Conservation (phyloP, 2,329 filamentous ascomycete species). For the Colletotrichum lentis region DNA sequence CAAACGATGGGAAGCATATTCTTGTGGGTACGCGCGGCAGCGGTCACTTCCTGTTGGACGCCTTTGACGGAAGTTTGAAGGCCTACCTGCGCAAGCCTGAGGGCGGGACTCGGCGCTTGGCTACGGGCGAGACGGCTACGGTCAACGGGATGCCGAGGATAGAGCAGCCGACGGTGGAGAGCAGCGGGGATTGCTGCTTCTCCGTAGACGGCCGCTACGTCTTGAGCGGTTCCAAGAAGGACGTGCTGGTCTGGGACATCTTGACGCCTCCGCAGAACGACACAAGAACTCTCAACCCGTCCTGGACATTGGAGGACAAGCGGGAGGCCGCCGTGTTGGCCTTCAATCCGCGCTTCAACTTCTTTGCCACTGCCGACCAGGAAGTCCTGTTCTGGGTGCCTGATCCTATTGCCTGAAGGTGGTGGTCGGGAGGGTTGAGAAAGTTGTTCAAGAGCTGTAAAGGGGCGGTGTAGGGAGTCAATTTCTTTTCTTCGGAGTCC, state of each 20-base stretch:
- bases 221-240: slow-evolving; percentile 77
- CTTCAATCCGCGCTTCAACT: slow-evolving; percentile 91
- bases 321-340: slow-evolving; percentile 78
- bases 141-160: slow-evolving; percentile 55
- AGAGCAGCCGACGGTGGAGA: slow-evolving; percentile 56
- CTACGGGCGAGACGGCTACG: slow-evolving; percentile 58
- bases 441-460: background rate
- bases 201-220: slow-evolving; percentile 89
- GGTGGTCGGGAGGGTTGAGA: background rate
- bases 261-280: slow-evolving; percentile 60
- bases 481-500: slow-evolving; percentile 27
- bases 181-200: slow-evolving; percentile 84
- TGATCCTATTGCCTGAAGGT: slow-evolving; percentile 63
- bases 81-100: slow-evolving; percentile 72
- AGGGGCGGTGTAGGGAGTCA: slow-evolving; percentile 7
- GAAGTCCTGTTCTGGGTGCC: slow-evolving; percentile 83
- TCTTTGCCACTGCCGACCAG: slow-evolving; percentile 88
- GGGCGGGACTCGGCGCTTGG: slow-evolving; percentile 62
- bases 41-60: slow-evolving; percentile 92
- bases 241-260: slow-evolving; percentile 88
- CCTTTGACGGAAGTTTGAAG: slow-evolving; percentile 83
- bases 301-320: slow-evolving; percentile 70
- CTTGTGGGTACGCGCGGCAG: slow-evolving; percentile 83
- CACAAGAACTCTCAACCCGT: slow-evolving; percentile 69
- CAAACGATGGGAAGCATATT: slow-evolving; percentile 90